Conservation (phyloP, 495 filamentous ascomycete genomes). For the Acidomyces sp. region DNA sequence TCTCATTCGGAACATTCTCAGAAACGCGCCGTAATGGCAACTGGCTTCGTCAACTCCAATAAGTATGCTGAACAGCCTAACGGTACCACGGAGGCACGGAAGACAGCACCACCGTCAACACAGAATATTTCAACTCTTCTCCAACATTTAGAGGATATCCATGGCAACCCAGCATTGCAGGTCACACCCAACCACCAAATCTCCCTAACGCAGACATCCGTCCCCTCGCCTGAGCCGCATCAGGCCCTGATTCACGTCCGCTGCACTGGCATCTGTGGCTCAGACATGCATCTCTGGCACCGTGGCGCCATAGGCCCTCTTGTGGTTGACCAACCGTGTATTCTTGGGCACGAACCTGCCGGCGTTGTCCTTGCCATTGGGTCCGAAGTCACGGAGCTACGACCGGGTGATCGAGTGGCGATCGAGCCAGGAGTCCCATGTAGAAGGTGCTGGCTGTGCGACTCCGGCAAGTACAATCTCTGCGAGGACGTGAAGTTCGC, state of each 20-base stretch:
- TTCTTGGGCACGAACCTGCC: slow-evolving; percentile 39
- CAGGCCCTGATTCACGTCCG: slow-evolving; percentile 9
- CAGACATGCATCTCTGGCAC: slow-evolving; percentile 36
- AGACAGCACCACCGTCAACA: too few species aligned
- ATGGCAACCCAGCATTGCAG: slow-evolving; percentile 12
- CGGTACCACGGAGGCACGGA: too few species aligned
- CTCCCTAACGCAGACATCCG: slow-evolving; percentile 1
- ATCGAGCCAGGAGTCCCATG: slow-evolving; percentile 39
- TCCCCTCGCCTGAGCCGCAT: slow-evolving; percentile 3
- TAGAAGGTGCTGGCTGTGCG: slow-evolving; percentile 35
- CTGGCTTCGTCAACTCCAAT: too few species aligned
- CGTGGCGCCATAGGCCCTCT: slow-evolving; percentile 34
- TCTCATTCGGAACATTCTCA: too few species aligned
- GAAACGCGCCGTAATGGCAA: too few species aligned
- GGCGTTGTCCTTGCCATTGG: slow-evolving; percentile 36
- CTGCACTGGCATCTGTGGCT: slow-evolving; percentile 17
- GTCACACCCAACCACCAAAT: slow-evolving; percentile 8
- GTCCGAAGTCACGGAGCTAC: slow-evolving; percentile 31
- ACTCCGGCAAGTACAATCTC: slow-evolving; percentile 37
- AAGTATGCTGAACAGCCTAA: too few species aligned
- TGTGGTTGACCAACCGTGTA: slow-evolving; percentile 33
- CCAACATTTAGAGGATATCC: too few species aligned
- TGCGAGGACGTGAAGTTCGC: slow-evolving; percentile 39
- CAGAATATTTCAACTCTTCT: too few species aligned
- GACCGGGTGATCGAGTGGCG: slow-evolving; percentile 34